Conservation (phyloP, 2,329 filamentous ascomycete species). For the Botrytis galanthina region DNA sequence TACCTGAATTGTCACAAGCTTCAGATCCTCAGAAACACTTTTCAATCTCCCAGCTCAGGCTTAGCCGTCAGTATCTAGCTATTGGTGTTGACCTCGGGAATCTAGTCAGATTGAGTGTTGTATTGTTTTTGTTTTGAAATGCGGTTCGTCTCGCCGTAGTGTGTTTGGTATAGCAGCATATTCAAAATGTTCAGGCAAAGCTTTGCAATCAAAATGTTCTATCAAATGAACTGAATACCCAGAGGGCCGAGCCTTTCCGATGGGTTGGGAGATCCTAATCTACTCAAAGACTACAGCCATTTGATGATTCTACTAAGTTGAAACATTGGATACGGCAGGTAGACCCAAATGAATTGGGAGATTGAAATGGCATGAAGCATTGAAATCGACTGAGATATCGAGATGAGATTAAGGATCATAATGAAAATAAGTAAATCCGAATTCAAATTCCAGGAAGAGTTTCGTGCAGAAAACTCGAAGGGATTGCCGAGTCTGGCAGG, state of each 20-base stretch:
- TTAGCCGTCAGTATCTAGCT: neutral
- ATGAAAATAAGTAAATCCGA: neutral
- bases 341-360: neutral
- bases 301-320: neutral
- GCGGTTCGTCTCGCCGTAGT: neutral
- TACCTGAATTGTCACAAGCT: neutral
- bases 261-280: neutral
- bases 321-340: neutral
- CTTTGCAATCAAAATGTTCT: neutral
- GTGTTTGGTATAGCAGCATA: neutral
- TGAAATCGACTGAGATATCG: neutral
- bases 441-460: neutral
- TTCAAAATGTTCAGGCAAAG: neutral
- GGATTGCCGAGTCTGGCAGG: neutral
- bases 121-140: neutral
- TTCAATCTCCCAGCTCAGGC: neutral
- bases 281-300: neutral
- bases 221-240: neutral
- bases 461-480: neutral
- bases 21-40: neutral
- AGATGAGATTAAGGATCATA: neutral
- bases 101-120: neutral
- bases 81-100: rapidly evolving
- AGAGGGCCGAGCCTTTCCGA: neutral
- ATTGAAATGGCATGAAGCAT: neutral